These are phyloP conservation scores for Fusarium metavorans DNA, from an alignment of 2,329 filamentous ascomycete species.

Conservation along the genomic window DNA sequence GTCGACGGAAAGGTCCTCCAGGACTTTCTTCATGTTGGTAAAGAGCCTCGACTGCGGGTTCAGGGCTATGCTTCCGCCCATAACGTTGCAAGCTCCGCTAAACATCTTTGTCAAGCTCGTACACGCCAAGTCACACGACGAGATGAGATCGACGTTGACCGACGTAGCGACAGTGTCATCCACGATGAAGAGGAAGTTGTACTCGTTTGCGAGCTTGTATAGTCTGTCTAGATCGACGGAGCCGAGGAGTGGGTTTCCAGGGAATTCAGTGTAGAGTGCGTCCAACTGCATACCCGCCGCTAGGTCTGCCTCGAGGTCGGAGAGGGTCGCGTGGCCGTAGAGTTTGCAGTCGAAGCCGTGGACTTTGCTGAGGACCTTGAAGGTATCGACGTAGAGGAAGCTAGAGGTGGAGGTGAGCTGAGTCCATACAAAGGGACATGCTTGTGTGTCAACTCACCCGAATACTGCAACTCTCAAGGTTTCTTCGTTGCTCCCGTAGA, in stretches of 20 bases:
- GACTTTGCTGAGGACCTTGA: constrained; percentile 46
- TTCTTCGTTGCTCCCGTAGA: not conserved
- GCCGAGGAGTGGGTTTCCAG: constrained; percentile 48
- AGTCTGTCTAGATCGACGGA: constrained; percentile 46
- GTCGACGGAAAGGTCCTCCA: constrained; percentile 37
- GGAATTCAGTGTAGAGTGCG: constrained; percentile 61
- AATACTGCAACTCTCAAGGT: constrained; percentile 42
- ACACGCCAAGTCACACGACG: constrained; percentile 61
- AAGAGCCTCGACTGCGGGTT: constrained; percentile 56
- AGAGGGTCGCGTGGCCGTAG: constrained; percentile 55
- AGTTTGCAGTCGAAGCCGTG: constrained; percentile 52
- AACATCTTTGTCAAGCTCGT: constrained; percentile 67
- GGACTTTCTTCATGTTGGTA: constrained; percentile 39
- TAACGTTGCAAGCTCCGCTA: constrained; percentile 65
- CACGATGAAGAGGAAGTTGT: constrained; percentile 55
- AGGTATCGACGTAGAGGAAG: constrained; percentile 47
- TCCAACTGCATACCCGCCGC: constrained; percentile 53
- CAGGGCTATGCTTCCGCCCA: constrained; percentile 60
- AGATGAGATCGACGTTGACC: constrained; percentile 59
- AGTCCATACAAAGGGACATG: too few relatives aligned
- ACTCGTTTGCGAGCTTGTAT: constrained; percentile 47
- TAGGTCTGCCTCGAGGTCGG: constrained; percentile 55
- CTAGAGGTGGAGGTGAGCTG: constrained; percentile 10
- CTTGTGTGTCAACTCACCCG: constrained; percentile 33
- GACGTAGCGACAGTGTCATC: constrained; percentile 61